Evolutionary conservation across 1,284 basidiomycete genomes (phyloP).

Genomic region (Tranzscheliella williamsii): DNA sequence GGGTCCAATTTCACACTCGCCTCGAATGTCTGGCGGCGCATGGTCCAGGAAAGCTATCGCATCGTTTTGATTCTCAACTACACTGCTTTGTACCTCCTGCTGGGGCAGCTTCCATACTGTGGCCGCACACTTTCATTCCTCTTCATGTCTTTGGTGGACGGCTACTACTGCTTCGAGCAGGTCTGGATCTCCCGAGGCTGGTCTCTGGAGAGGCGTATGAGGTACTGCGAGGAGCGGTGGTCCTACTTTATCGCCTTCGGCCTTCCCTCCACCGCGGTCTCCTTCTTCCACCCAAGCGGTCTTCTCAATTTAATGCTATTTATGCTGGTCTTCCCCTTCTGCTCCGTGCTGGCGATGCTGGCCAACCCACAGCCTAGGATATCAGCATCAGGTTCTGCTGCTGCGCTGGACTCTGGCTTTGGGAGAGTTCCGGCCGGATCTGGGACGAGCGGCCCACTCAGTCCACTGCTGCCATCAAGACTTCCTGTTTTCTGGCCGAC

Average conservation of each 20-base stretch:
- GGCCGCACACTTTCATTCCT: conserved; percentile 48
- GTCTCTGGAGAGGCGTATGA: conserved; percentile 44
- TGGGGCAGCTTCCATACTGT: conserved; percentile 47
- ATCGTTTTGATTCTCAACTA: conserved; percentile 54
- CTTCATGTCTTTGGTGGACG: conserved; percentile 56
- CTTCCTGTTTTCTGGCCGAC: conserved; percentile 58
- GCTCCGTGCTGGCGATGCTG: conserved; percentile 55
- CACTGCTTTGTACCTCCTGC: conserved; percentile 37
- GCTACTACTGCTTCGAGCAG: conserved; percentile 60
- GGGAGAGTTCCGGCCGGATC: conserved; percentile 8
- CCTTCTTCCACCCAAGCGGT: conserved; percentile 58
- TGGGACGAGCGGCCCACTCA: conserved; percentile 24
- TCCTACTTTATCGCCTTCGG: conserved; percentile 59
- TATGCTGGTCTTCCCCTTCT: conserved; percentile 58
- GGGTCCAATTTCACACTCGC: conserved; percentile 29
- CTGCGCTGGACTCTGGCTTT: conserved; percentile 14
- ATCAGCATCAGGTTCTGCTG: conserved; percentile 28
- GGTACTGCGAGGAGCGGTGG: conserved; percentile 59
- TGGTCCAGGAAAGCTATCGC: conserved; percentile 50
- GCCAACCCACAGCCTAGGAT: conserved; percentile 51
- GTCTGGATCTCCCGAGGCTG: conserved; percentile 54
- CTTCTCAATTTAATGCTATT: conserved; percentile 59
- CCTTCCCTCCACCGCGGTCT: conserved; percentile 54
- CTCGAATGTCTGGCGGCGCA: conserved; percentile 27
- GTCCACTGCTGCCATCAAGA: conserved; percentile 47